These are phyloP conservation scores for Penicillium olsonii DNA, from an alignment of 2,329 filamentous ascomycete genomes.

Conservation along the genomic window DNA sequence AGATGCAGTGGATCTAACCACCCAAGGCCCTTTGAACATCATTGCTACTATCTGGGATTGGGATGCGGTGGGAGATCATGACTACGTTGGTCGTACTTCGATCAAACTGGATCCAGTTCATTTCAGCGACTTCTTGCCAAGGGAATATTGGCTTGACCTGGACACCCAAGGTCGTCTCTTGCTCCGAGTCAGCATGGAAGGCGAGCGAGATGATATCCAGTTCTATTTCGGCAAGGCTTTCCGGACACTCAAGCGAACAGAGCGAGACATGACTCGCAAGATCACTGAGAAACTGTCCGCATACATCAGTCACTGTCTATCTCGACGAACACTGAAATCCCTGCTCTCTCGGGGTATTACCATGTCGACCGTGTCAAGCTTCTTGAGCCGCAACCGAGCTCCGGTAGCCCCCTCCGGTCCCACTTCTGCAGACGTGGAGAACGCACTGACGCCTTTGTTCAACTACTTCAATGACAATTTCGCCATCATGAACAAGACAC, in stretches of 20 bases:
- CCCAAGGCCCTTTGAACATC: conserved; percentile 85
- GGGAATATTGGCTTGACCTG: conserved; percentile 96
- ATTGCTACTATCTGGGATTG: conserved; percentile 99
- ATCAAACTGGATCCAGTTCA: conserved; percentile 97
- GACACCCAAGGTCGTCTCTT: conserved; percentile 91
- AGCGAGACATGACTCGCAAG: conserved; percentile 96
- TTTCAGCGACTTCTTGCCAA: conserved; percentile 91
- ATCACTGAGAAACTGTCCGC: conserved; percentile 97
- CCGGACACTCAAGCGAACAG: conserved; percentile 88
- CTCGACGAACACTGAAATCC: conserved; percentile 73
- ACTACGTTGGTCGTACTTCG: conserved; percentile 95
- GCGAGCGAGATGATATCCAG: conserved; percentile 95
- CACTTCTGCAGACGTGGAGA: conserved; percentile 73
- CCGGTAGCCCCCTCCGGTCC: conserved; percentile 56
- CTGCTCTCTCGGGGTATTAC: conserved; percentile 73
- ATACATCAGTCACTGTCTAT: conserved; percentile 89
- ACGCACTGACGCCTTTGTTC: conserved; percentile 80
- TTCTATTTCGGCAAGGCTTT: conserved; percentile 99
- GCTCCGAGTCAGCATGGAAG: conserved; percentile 95
- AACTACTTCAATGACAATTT: conserved; percentile 98
- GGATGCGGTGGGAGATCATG: conserved; percentile 94
- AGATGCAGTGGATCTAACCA: conserved; percentile 93
- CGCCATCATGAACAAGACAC: conserved; percentile 95
- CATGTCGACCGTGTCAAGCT: conserved; percentile 72
- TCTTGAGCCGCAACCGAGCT: conserved; percentile 57